Evolutionary conservation across 2,329 filamentous ascomycete genomes (phyloP).

Genomic region (Aspergillus aculeatinus): DNA sequence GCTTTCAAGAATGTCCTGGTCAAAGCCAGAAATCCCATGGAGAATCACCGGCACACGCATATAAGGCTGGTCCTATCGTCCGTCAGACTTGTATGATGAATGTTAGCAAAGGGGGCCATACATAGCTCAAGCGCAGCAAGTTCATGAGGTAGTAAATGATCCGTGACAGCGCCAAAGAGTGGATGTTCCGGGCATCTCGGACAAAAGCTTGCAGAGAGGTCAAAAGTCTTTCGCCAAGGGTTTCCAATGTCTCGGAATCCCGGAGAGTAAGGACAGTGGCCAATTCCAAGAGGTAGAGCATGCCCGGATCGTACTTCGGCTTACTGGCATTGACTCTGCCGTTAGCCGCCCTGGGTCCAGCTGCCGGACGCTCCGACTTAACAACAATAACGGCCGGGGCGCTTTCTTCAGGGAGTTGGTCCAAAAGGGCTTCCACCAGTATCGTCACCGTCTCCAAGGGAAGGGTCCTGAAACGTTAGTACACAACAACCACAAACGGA

Average conservation of each 20-base stretch:
- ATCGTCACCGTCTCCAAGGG: conserved; percentile 59
- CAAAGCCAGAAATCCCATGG: conserved; percentile 85
- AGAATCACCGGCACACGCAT: conserved; percentile 88
- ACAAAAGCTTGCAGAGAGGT: conserved; percentile 78
- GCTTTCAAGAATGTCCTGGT: conserved; percentile 72
- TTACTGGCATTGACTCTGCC: conserved; percentile 56
- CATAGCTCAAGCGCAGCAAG: conserved; percentile 79
- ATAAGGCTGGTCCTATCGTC: conserved; percentile 74
- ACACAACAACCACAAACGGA: conserved; percentile 16
- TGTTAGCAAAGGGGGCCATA: conserved; percentile 46
- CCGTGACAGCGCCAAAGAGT: conserved; percentile 79
- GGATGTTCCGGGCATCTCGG: conserved; percentile 73
- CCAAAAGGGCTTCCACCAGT: conserved; percentile 71
- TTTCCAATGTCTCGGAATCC: conserved; percentile 68
- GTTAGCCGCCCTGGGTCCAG: conserved; percentile 59
- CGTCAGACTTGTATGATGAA: conserved; percentile 13
- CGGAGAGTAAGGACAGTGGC: conserved; percentile 78
- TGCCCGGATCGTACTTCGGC: conserved; percentile 75
- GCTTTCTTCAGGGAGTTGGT: conserved; percentile 82
- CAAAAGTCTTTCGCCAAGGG: conserved; percentile 75
- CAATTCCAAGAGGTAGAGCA: conserved; percentile 89
- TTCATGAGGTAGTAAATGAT: conserved; percentile 83
- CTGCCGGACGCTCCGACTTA: conserved; percentile 75
- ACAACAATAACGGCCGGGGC: conserved; percentile 80
- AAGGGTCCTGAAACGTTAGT: conserved; percentile 53